Evolutionary conservation across 768 basidiomycete genomes (phyloP), one percentile per base, ranked within the genome.

Genomic region (Clitopilus passeckerianus): DNA sequence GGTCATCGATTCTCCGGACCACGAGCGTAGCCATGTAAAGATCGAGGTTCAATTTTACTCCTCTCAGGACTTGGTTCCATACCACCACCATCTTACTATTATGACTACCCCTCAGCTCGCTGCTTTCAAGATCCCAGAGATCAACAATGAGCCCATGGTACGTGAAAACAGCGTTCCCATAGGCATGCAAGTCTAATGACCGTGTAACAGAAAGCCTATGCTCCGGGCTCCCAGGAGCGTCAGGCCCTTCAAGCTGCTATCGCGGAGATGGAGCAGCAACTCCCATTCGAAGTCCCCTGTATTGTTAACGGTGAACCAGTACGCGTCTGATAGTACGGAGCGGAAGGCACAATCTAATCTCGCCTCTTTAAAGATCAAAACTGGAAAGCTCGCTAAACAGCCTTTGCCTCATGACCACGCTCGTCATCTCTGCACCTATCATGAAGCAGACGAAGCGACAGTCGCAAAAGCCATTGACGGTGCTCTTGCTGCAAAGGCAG

Each of bases 81-180:
- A 53, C 27, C 54, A 56, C 46, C 56, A 60, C 27, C 46, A 24
- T 10, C 61, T 46, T 24, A 23, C 44, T 43, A 30, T 33, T 68
- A 89, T 89, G 87, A 68, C 84, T 43, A 82, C 80, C 58, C 85
- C 91, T 53, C 89, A 91, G 67, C 86, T 96, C 53, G 94, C 91
- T 18, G 66, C 84, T 4, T 97, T 95, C 86, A 89, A 87, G 70
- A 83, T 93, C 59, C 96, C 96, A 20, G 78, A 74, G 22, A 79
- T 95, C 68, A 82, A 90, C 58, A 99, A 99, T 86, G 97, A 98
- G 75, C 91, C 93, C 43, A 90, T 98, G 90, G 93, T 93, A 66
- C 66, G 79, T 70, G 8, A 15, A 30, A 58, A 44, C 35, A 23
- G 16, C 24, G 6, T 12, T n/a, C 18, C 22, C 27, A 6, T 22